Evolutionary conservation across 805 yeast genomes (phyloP), one percentile per base, ranked within the genome.

Genomic region (Lipomyces starkeyi): DNA sequence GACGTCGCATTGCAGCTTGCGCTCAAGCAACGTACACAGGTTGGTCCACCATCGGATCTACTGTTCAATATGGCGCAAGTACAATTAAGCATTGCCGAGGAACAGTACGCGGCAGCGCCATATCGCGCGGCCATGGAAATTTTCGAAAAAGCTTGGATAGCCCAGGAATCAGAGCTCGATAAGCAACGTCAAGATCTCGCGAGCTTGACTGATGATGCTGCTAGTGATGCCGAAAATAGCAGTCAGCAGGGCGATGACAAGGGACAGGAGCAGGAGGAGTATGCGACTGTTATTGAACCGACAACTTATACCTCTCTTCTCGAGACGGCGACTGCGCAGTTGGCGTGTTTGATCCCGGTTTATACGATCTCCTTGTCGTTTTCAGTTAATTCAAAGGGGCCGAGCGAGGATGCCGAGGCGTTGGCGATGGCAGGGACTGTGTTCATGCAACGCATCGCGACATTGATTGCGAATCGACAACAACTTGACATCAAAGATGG

Each of bases 11-110:
- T 64, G 43, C 43, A 13, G 8, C 60, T 67, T 13, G 61, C 60
- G 2, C 59, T 47, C 29, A 62, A 59, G 40, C 61, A 56, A 17
- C 25, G 59, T 20, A n/a, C 59, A 20, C 27, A 34, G 25, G 53
- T 43, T 40, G 14, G 22, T 29, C 61, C 59, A 20, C 71, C 71
- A 7, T 62, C 69, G 13, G 73, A 70, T 63, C 37, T 70, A 55
- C 54, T 69, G 56, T 70, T 49, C 55, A 70, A 70, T 25, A 69
- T 69, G 61, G 73, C 60, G 4, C 73, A 70, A 34, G 73, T 70
- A 9, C 67, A 63, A 53, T 59, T 70, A 7, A 59, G 68, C 17
- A 47, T 70, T 17, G 73, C 73, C 3, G 73, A 70, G 58, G 73
- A 69, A 32, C 70, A 66, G 47, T 69, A 63, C 34, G 59, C 35